phyloP scores from a whole-genome alignment of 2,329 filamentous ascomycete genomes.

The Penicillium rolfsii region DNA sequence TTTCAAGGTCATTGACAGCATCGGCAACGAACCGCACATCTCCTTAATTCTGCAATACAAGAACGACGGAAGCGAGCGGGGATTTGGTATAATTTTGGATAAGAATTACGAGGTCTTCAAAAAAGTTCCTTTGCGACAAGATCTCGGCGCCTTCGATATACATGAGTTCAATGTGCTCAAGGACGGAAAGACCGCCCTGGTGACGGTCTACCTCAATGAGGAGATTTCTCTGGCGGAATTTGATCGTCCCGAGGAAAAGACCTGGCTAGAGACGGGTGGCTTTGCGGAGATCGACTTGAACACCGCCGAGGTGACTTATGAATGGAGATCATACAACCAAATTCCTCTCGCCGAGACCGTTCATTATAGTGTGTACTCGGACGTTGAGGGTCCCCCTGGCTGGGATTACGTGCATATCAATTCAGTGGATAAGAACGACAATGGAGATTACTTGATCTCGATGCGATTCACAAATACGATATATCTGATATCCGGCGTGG shows the following conservation, averaged over 20 bases:
- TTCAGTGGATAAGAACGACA: conserved; percentile 42
- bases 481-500: conserved; percentile 41
- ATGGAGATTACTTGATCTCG: conserved; percentile 46
- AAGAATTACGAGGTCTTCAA: conserved; percentile 50
- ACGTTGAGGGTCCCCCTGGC: conserved; percentile 25
- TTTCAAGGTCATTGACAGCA: conserved; percentile 47
- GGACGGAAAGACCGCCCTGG: conserved; percentile 38
- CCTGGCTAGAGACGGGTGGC: conserved; percentile 35
- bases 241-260: conserved; percentile 30
- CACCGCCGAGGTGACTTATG: conserved; percentile 36
- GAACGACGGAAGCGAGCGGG: conserved; percentile 42
- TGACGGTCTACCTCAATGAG: conserved; percentile 26
- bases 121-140: conserved; percentile 38
- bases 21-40: conserved; percentile 49
- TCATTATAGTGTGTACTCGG: conserved; percentile 21
- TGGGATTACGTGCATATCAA: conserved; percentile 47
- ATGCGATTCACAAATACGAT: conserved; percentile 44
- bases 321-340: conserved; percentile 40
- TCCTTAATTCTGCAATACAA: conserved; percentile 46
- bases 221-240: conserved; percentile 30
- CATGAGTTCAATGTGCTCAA: conserved; percentile 45
- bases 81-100: conserved; percentile 54
- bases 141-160: conserved; percentile 39
- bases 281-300: conserved; percentile 40
- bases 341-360: conserved; percentile 32